Base-by-base conservation (phyloP, 2,329 filamentous ascomycete genomes). In the Curvularia sp. region DNA sequence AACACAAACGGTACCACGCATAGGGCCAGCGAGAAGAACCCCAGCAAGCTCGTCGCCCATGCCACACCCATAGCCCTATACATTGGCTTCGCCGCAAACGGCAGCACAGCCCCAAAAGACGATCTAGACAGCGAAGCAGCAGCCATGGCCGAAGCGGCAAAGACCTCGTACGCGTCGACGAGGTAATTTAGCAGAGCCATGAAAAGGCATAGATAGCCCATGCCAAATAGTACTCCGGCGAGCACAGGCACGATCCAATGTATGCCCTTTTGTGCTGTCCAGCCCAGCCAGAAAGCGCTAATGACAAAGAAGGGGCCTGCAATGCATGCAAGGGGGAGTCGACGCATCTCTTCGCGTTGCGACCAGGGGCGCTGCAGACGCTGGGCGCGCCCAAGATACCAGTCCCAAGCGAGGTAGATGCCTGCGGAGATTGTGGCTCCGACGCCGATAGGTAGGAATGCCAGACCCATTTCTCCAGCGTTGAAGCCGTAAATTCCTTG, bases 101-200 rank as follows among this genome's bases (percentile, higher is more conserved):
- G 81, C 21, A 82, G 52, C 2, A 80, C 73, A 0, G 91, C 92
- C 59, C 89, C 93, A 80, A 96, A 95, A 19, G 84, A 82, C 63
- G 89, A 92, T 52, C 93, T 85, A 56, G 90, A 85, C 74, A 95
- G 91, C 46, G 89, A 89, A 70, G 96, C 95, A 43, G 92, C 92
- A 12, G 93, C 92, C 75, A 97, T 82, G 3, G 92, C 92, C 57
- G 84, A 88, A 46, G 90, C 90, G 25, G 90, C 89, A 73, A 91
- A 92, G 25, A 86, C 77, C 53, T 89, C 89, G 76, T 93, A 93
- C 21, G 89, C 89, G 55, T 84, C 81, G 30, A 82, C 80, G 18
- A 83, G 75, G 74, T 92, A 90, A 66, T 91, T 89, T 77, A 86
- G 68, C 27, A 80, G 66, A 65, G 81, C 71, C 82, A 82, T 78